Base-by-base conservation (phyloP, 768 basidiomycete species). In the Coprinopsis cinerea region DNA sequence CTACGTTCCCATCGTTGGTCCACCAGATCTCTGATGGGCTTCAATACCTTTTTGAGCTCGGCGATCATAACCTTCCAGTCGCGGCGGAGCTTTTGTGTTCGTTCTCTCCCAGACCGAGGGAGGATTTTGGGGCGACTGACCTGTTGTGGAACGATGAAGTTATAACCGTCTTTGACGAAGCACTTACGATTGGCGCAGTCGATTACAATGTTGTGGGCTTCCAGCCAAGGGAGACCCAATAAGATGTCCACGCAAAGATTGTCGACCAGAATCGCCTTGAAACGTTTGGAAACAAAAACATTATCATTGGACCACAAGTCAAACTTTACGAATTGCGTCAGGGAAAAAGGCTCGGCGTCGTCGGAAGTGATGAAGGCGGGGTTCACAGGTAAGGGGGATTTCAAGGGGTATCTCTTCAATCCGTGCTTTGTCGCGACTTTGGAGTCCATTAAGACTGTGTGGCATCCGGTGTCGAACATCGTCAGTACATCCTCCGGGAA, bases 161-260 rank as follows among this genome's bases (percentile, higher is more conserved):
- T 7, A 2, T 18, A 39, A 36, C 1, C 28, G 9, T 22, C 36
- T 17, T 15, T 30, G 15, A 1, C 36, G 22, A 3, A 14, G 5
- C 1, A n/a, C 9, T 6, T 48, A 40, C 7, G 36, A 22, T 2
- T 48, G 11, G 14, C 23, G 18, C 2, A 48, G 28, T 1, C 45
- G 10, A 25, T 27, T 6, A 25, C 35, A 3, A 34, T 27, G 14
- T n/a, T 47, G 44, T 15, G 32, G 24, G 14, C 17, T 24, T 23
- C 20, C 0, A 73, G 56, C 24, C 66, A 73, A 0, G 69, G 71
- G 0, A 63, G 44, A 0, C 69, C 68, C 0, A 73, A 56, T 0
- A 73, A 48, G 5, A 73, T 26, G 2, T 61, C 60, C 1, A 46
- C 54, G 26, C 57, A 64, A 1, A 70, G 55, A 1, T 28, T 34